phyloP scores from a whole-genome alignment of 148 eudicot species.

The Chenopodium album region DNA sequence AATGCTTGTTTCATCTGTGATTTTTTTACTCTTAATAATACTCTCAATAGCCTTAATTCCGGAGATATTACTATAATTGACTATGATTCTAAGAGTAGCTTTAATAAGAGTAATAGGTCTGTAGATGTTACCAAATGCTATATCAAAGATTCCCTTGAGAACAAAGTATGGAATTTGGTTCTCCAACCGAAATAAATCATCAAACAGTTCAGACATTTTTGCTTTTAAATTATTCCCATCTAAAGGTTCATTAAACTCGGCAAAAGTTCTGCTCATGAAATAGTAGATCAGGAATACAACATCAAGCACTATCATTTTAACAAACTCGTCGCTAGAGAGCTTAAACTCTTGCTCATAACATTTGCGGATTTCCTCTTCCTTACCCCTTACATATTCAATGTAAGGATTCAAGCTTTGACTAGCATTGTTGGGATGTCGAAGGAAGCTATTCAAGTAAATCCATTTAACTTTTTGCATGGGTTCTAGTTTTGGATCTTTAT shows the following conservation, averaged over 20 bases:
- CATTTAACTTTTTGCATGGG: conserved; percentile 20
- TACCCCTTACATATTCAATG: not conserved
- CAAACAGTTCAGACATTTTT: too few species aligned
- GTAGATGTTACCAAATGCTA: not conserved
- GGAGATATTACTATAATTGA: too few species aligned
- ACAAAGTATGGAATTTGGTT: conserved; percentile 25
- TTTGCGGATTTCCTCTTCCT: not conserved
- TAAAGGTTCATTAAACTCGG: too few species aligned
- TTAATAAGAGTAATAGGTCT: not conserved
- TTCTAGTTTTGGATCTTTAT: not conserved
- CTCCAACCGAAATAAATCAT: conserved; percentile 15
- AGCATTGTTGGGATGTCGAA: not conserved
- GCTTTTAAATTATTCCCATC: not conserved
- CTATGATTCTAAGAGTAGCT: too few species aligned
- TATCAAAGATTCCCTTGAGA: not conserved
- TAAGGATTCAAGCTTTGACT: not conserved
- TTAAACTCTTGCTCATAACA: conserved; percentile 5
- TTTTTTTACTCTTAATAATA: not conserved
- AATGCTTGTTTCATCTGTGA: not conserved
- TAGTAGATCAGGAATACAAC: not conserved
- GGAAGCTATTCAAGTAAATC: conserved; percentile 2
- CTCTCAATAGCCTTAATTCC: not conserved
- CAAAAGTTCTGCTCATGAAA: too few species aligned
- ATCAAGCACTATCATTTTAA: conserved; percentile 17
- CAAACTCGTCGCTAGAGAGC: not conserved